Evolutionary conservation across 371 early-diverging fungal species (phyloP), one percentile per base, ranked within the genome.

Genomic region (Nosema bombycis): DNA sequence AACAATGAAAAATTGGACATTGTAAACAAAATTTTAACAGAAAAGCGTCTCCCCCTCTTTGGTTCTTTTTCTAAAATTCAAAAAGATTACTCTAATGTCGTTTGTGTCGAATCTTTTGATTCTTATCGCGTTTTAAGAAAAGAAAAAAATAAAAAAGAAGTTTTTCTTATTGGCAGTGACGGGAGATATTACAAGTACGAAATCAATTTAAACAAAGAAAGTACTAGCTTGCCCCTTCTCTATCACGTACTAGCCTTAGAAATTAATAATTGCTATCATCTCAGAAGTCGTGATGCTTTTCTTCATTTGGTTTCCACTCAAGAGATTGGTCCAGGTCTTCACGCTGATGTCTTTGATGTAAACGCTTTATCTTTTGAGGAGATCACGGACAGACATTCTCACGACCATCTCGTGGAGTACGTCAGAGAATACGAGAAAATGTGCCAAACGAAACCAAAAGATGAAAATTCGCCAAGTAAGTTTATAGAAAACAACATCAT

Each of bases 41-140:
- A 18, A 6, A 46, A 46, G 18, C 6, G 10, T 46, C 46, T 46
- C 46, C 46, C 46, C 18, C 29, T 83, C 36, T 80, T 83, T 75
- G 80, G 78, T 14, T 72, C 70, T 70, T 83, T 80, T 57, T 66
- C 69, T n/a, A 80, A 83, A 15, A 80, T 83, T 75, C 56, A 72
- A 54, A 75, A 80, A 54, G 73, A 73, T 46, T 80, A 80, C 33
- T 63, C 61, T 38, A 71, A 75, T 60, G 61, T 83, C 70, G 73
- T 73, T 18, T 73, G 62, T 46, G 77, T 83, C 32, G 76, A 75
- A 32, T 46, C 72, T 29, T 73, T 83, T 72, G 80, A 78, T 60
- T 46, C 80, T 0, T 71, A 18, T 60, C 67, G 23, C 15, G 30
- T 0, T 76, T 75, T 32, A 57, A 72, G 60, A 76, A 78, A 60